Percentiles rank a stretch among this genome's conserved stretches.
phyloP scores from a whole-genome alignment of 441 rosid species.

The Adansonia grandidieri region DNA sequence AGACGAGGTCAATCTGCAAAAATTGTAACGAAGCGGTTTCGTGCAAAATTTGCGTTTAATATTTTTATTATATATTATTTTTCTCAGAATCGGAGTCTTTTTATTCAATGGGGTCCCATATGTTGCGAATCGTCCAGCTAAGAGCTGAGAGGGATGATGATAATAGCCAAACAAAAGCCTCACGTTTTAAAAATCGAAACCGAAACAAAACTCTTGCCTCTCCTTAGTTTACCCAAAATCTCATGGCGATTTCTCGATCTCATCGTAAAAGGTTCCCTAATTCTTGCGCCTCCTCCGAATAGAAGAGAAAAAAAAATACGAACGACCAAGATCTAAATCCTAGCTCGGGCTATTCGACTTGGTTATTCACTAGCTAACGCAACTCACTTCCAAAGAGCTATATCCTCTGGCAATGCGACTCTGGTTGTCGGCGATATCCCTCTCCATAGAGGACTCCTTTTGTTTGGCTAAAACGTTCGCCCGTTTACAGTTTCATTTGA shows the following conservation, averaged over 20 bases:
- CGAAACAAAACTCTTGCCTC: not conserved
- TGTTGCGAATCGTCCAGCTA: constrained; percentile 26
- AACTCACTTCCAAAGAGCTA: constrained; percentile 14
- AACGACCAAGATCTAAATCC: constrained; percentile 12
- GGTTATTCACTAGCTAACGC: constrained; percentile 16
- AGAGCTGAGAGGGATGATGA: not conserved
- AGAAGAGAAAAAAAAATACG: too few relatives aligned
- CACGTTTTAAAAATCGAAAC: not conserved
- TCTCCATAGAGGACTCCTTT: constrained; percentile 68
- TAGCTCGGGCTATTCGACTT: constrained; percentile 33
- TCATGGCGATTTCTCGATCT: constrained; percentile 33
- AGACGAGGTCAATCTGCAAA: not conserved
- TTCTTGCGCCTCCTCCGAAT: not conserved
- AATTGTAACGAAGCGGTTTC: not conserved
- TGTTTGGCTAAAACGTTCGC: constrained; percentile 26
- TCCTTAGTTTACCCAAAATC: not conserved
- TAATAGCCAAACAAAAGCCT: constrained; percentile 27
- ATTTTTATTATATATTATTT: not conserved
- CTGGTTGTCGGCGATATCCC: constrained; percentile 61
- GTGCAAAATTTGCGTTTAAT: not conserved
- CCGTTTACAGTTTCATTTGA: constrained; percentile 25
- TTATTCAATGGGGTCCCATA: constrained; percentile 15
- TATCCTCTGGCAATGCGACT: constrained; percentile 76
- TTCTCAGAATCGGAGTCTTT: not conserved
- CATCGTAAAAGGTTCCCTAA: constrained; percentile 20